phyloP scores from a whole-genome alignment of 169 alveolate genomes.

The Plasmodium ovale region DNA sequence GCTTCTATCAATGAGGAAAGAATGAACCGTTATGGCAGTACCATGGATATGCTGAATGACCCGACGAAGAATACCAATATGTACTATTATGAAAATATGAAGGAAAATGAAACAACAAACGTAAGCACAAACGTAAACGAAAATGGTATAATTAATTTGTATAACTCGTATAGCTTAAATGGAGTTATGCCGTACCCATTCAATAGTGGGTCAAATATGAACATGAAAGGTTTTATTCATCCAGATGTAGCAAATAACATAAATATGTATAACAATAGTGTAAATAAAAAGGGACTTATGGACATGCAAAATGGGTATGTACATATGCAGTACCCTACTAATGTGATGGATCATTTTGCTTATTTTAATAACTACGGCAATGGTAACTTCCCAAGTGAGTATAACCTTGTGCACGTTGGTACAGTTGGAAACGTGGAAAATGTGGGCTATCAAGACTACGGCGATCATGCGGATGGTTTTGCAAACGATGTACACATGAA shows the following conservation, averaged over 20 bases:
- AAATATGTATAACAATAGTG: slow-evolving; percentile 31
- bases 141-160: background rate
- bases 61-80: background rate
- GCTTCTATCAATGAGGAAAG: no score
- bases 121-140: background rate
- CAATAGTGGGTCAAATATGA: background rate
- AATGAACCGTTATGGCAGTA: background rate
- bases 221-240: background rate
- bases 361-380: slow-evolving; percentile 1
- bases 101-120: background rate
- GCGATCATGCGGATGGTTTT: no score
- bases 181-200: background rate
- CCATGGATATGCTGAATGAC: background rate
- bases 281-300: slow-evolving; percentile 12
- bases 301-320: background rate
- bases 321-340: background rate
- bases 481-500: no score
- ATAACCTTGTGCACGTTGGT: background rate
- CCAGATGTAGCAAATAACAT: slow-evolving; percentile 10
- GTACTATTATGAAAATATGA: background rate
- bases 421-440: background rate
- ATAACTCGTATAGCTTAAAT: slow-evolving; percentile 14
- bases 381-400: slow-evolving; percentile 17
- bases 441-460: background rate
- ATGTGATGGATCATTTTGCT: background rate